Conservation (phyloP, 176 grass and related monocot genomes). For the Paspalum notatum region DNA sequence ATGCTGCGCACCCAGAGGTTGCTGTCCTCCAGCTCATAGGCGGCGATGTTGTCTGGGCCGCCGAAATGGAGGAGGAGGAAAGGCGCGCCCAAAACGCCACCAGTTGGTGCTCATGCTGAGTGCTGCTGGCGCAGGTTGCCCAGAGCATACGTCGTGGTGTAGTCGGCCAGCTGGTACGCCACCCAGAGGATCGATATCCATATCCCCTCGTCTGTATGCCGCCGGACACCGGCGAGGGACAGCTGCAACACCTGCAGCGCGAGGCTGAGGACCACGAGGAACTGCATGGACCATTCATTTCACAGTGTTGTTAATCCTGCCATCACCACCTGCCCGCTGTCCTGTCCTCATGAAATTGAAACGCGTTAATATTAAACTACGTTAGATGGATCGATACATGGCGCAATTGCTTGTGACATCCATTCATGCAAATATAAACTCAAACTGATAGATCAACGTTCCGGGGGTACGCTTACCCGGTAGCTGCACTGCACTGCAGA, state of each 20-base stretch:
- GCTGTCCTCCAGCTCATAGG: not conserved
- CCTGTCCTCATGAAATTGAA: too few species aligned
- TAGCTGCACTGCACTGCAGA: too few species aligned
- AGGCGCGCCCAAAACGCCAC: not conserved
- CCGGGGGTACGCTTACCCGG: too few species aligned
- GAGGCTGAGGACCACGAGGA: not conserved
- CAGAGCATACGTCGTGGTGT: not conserved
- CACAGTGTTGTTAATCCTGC: too few species aligned
- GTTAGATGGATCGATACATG: too few species aligned
- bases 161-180: not conserved
- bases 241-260: not conserved
- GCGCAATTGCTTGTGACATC: too few species aligned
- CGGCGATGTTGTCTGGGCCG: not conserved
- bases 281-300: not conserved
- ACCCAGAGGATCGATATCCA: not conserved
- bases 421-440: too few species aligned
- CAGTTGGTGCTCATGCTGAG: not conserved
- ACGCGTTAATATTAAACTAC: too few species aligned
- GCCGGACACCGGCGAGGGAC: not conserved
- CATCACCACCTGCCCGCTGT: too few species aligned
- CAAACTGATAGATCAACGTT: too few species aligned
- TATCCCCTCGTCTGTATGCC: not conserved
- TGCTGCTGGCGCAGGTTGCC: not conserved
- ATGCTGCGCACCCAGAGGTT: slow-evolving; percentile 35
- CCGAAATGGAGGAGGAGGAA: too few species aligned